phyloP scores from a whole-genome alignment of 371 early-diverging fungal genomes.

The Mucor lusitanicus region DNA sequence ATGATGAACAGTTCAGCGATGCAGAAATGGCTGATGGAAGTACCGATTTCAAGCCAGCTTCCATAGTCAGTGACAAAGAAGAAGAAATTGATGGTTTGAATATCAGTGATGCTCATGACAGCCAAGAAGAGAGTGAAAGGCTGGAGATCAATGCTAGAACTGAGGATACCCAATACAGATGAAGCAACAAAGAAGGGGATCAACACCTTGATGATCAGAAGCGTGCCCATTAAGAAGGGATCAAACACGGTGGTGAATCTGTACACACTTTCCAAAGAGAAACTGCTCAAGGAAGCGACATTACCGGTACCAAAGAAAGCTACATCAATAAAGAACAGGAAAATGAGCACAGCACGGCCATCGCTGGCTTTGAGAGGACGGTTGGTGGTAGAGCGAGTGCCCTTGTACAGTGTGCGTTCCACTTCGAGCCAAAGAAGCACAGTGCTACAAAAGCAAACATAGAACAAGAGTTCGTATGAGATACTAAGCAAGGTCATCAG shows the following conservation, averaged over 20 bases:
- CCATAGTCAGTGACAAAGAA: constrained; percentile 91
- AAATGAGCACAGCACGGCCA: constrained; percentile 72
- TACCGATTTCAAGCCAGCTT: constrained; percentile 97
- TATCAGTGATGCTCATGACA: constrained; percentile 84
- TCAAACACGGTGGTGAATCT: constrained; percentile 88
- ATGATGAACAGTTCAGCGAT: constrained; percentile 84
- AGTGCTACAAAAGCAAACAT: constrained; percentile 75
- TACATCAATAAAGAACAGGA: constrained; percentile 88
- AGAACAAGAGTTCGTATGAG: constrained; percentile 89
- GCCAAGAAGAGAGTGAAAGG: constrained; percentile 84
- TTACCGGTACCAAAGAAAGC: constrained; percentile 98
- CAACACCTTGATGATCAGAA: constrained; percentile 86
- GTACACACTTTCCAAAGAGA: constrained; percentile 89
- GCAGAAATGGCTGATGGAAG: constrained; percentile 88
- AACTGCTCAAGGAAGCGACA: constrained; percentile 86
- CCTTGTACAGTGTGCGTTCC: constrained; percentile 62
- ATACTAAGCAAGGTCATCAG: constrained; percentile 85
- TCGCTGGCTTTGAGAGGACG: constrained; percentile 58
- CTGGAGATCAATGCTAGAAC: constrained; percentile 71
- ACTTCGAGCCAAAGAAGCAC: constrained; percentile 82
- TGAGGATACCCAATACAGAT: constrained; percentile 77
- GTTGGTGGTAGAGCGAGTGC: not conserved
- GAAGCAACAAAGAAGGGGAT: constrained; percentile 92
- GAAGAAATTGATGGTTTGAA: constrained; percentile 96
- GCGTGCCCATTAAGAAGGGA: constrained; percentile 88